Evolutionary conservation across 176 grass and related monocot genomes (phyloP).

Genomic region (Cenchrus americanus): DNA sequence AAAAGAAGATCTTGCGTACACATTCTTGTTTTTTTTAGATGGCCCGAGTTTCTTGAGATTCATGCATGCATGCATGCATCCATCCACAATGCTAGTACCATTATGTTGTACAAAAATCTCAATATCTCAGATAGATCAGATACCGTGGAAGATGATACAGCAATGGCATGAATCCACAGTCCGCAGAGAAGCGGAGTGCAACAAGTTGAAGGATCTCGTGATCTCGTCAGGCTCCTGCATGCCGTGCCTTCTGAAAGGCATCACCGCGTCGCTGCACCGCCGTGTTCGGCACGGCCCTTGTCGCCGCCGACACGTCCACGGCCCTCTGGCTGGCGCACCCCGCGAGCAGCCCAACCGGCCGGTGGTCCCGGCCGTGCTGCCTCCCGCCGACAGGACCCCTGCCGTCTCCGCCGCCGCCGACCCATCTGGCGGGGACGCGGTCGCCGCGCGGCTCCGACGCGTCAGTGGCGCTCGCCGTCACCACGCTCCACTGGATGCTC

Average conservation of each 20-base stretch:
- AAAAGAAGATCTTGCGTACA: no score
- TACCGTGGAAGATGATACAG: not conserved
- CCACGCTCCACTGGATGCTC: slow-evolving; percentile 89
- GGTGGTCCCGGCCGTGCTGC: slow-evolving; percentile 2
- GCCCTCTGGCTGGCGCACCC: slow-evolving; percentile 78
- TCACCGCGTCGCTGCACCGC: not conserved
- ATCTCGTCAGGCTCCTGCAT: not conserved
- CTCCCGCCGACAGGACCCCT: slow-evolving; percentile 3
- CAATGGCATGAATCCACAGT: not conserved
- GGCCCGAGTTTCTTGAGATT: not conserved
- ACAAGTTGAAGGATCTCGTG: not conserved
- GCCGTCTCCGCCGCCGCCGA: not conserved
- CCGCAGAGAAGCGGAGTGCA: not conserved
- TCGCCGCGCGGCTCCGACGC: slow-evolving; percentile 45
- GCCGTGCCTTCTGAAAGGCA: not conserved
- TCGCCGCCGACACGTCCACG: slow-evolving; percentile 48
- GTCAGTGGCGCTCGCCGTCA: slow-evolving; percentile 62
- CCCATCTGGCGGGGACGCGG: not conserved
- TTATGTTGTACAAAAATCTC: no score
- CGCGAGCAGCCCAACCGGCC: slow-evolving; percentile 52
- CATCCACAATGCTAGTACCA: not conserved
- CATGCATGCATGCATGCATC: not conserved
- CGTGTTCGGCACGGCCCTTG: not conserved
- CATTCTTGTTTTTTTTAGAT: not conserved
- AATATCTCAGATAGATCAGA: not conserved